Evolutionary conservation across 257 asterid species (phyloP).

Genomic region (Forsythia suspensa): DNA sequence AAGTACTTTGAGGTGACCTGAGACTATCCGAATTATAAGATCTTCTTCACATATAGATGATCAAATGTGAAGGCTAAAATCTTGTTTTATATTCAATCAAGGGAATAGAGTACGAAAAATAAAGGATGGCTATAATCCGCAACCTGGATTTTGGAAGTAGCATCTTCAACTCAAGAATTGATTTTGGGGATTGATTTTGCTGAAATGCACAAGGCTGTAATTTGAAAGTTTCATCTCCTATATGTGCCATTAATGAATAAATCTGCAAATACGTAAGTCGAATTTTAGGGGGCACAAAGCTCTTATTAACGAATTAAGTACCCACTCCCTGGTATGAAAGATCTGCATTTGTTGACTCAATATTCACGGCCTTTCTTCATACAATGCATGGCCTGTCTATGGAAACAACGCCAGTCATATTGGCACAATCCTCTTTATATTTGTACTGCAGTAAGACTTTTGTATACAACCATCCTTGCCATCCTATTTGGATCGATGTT

Average conservation of each 20-base stretch:
- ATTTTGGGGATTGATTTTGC: conserved; percentile 2
- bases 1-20: background rate
- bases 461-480: conserved; percentile 1
- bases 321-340: background rate
- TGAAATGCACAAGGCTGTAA: background rate
- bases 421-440: conserved; percentile 7
- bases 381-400: conserved; percentile 6
- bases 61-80: background rate
- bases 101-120: conserved; percentile 7
- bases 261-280: background rate
- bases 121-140: background rate
- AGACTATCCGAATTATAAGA: background rate
- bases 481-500: background rate
- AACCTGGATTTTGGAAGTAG: conserved; percentile 10
- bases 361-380: background rate
- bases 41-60: background rate
- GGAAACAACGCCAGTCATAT: conserved; percentile 10
- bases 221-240: background rate
- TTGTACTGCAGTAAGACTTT: conserved; percentile 6
- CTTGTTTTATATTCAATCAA: background rate
- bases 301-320: conserved; percentile 2
- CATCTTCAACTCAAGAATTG: conserved; percentile 8
- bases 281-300: background rate
- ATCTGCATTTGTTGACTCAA: background rate
- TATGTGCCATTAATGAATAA: too few species aligned